Evolutionary conservation across 805 yeast genomes (phyloP).

Genomic region (Brettanomyces sp.): DNA sequence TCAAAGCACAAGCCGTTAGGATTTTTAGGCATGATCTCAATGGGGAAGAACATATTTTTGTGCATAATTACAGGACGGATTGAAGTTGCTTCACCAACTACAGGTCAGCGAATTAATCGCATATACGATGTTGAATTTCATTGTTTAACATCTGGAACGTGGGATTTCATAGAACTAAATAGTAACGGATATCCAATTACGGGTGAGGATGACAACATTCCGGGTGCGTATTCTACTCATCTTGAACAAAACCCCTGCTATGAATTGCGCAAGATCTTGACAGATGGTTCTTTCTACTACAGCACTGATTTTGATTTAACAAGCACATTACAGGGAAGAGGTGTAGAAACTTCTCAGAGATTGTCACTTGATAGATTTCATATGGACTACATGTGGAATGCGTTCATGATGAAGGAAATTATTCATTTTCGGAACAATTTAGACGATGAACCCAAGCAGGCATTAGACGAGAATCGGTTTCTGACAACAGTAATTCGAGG

Average conservation of each 20-base stretch:
- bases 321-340: conserved; percentile 72
- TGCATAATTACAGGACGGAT: conserved; percentile 72
- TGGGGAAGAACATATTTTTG: conserved; percentile 58
- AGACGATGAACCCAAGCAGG: conserved; percentile 46
- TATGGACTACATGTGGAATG: conserved; percentile 94
- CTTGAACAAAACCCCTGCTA: conserved; percentile 71
- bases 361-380: conserved; percentile 53
- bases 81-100: conserved; percentile 75
- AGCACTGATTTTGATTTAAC: conserved; percentile 91
- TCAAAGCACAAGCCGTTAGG: conserved; percentile 45
- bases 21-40: conserved; percentile 71
- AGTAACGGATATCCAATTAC: conserved; percentile 55
- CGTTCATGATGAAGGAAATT: conserved; percentile 79
- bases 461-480: conserved; percentile 69
- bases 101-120: conserved; percentile 68
- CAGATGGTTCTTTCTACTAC: conserved; percentile 86
- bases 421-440: conserved; percentile 64
- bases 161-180: conserved; percentile 75
- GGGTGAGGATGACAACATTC: conserved; percentile 29
- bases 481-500: conserved; percentile 91
- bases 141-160: conserved; percentile 57
- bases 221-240: conserved; percentile 13
- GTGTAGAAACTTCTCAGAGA: conserved; percentile 35
- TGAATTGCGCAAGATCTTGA: conserved; percentile 65
- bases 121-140: conserved; percentile 83